A percentile compares a stretch with the other conserved stretches of the same genome.
phyloP scores from a whole-genome alignment of 306 rosid genomes.

The Ammopiptanthus mongolicus region DNA sequence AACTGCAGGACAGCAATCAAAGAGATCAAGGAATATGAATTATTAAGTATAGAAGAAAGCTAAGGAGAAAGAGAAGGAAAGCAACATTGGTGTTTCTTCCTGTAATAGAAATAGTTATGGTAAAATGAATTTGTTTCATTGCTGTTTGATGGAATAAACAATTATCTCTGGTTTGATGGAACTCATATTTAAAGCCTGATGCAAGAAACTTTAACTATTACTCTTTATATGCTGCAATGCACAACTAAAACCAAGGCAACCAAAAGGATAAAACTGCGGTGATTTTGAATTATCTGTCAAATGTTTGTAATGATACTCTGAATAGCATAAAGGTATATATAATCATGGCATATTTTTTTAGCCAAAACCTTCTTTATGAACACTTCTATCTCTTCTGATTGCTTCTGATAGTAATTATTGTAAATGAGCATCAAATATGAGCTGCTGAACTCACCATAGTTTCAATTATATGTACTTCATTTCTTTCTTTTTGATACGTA shows the following conservation, averaged over 20 bases:
- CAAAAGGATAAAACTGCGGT: background rate
- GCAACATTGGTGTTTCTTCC: background rate
- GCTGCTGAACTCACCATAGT: background rate
- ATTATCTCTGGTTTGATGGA: background rate
- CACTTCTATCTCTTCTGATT: background rate
- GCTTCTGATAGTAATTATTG: background rate
- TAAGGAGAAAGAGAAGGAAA: background rate
- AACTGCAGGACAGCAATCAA: background rate
- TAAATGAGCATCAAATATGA: background rate
- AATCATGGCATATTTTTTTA: background rate
- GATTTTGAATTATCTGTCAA: background rate
- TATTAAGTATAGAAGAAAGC: background rate
- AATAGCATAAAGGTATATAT: background rate
- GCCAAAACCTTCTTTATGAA: background rate
- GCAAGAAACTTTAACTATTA: background rate
- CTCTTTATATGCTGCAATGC: background rate
- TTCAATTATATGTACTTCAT: background rate
- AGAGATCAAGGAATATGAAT: background rate
- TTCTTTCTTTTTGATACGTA: background rate
- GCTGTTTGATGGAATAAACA: background rate
- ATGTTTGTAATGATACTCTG: background rate
- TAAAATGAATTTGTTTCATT: background rate
- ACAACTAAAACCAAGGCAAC: background rate
- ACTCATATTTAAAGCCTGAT: background rate
- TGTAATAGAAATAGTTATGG: background rate